Percentiles rank a stretch among this genome's conserved stretches.
These are phyloP conservation scores for Haematococcus lacustris DNA, from an alignment of 139 green algal species.

Conservation along the genomic window DNA sequence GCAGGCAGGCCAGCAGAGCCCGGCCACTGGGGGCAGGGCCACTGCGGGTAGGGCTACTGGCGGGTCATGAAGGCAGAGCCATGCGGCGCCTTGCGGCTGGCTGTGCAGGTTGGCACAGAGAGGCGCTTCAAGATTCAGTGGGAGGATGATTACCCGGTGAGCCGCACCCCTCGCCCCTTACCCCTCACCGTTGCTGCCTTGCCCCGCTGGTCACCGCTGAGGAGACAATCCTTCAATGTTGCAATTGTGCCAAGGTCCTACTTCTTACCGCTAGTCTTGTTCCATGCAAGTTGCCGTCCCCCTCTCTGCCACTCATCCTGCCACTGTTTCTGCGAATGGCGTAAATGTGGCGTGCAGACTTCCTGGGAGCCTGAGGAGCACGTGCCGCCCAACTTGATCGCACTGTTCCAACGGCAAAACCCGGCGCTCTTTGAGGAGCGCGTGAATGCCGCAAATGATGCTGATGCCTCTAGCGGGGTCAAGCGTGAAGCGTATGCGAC, in stretches of 20 bases:
- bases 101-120: conserved; percentile 46
- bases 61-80: not conserved
- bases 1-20: not conserved
- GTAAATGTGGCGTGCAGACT: conserved; percentile 9
- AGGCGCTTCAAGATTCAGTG: conserved; percentile 71
- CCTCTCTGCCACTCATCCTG: not conserved
- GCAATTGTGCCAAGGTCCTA: no score
- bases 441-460: conserved; percentile 6
- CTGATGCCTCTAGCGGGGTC: no score
- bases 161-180: not conserved
- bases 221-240: no score
- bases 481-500: no score
- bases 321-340: not conserved
- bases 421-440: conserved; percentile 27
- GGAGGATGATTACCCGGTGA: conserved; percentile 60
- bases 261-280: no score
- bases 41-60: not conserved
- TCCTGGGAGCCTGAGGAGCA: conserved; percentile 76
- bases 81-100: no score
- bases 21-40: not conserved
- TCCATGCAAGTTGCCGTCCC: not conserved
- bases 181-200: not conserved
- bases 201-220: not conserved
- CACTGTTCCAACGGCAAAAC: conserved; percentile 45
- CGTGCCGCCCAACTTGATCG: conserved; percentile 53